Base-by-base conservation (phyloP, 306 rosid genomes). In the Lathyrus sativus region DNA sequence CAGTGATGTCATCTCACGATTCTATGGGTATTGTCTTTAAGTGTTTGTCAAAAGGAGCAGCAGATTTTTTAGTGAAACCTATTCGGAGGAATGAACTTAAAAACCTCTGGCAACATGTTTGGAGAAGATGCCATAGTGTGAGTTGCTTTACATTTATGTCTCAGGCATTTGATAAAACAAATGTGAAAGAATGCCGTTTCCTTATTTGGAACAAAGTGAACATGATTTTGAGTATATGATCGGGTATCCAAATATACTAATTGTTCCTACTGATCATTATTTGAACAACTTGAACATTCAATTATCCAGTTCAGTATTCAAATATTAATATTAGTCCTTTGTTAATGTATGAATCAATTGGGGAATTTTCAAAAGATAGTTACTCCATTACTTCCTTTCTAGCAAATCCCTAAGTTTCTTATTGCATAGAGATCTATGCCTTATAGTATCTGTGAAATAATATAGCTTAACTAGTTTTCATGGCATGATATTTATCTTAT, bases 51-150 rank as follows among this genome's bases (percentile, higher is more conserved):
- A 82, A 80, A 78, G 89, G 89, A 1, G 89, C 89, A 49, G 87
- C 78, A 59, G 87, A 85, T 62, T 85, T 85, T 75, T 69, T 85
- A 72, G 89, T 85, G 75, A 85, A 85, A 80, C 89, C 87, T 54
- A 75, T 82, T 61, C 87, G 89, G 74, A 85, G 81, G 87, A 85
- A 85, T 53, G 89, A 85, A 77, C 89, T 85, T 71, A 85, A 82
- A 80, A 85, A 77, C 78, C 87, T 85, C 65, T 85, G 89, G 89
- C 89, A 85, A 77, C 89, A 85, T 26, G 83, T 85, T 64, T 82
- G 90, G 90, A 82, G 90, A 71, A 82, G 87, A 85, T 80, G 85
- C 78, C 85, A 80, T 73, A 82, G 85, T 56, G 90, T 85, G 76
- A 85, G 90, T 82, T 78, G 80, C 79, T 70, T 77, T 80, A 76